Conservation (phyloP, 257 asterid genomes). For the Ophiorrhiza pumila region DNA sequence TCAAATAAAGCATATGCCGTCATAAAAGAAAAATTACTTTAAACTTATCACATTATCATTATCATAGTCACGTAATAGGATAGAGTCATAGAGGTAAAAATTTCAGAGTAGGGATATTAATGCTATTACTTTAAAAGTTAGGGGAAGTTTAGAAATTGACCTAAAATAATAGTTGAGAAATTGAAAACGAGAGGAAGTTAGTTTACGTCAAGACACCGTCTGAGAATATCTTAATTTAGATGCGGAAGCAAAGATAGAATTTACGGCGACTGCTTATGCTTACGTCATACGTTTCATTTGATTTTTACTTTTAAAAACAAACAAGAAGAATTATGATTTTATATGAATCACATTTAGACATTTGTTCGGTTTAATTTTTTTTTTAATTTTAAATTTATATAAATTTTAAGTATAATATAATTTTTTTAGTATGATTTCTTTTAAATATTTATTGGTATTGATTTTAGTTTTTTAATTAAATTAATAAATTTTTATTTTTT, state of each 20-base stretch:
- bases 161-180: constrained; percentile 2
- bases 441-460: no score
- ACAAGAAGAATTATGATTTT: no score
- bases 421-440: no score
- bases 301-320: no score
- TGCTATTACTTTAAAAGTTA: not conserved
- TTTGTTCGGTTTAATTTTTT: no score
- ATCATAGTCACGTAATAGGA: not conserved
- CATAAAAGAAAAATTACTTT: not conserved
- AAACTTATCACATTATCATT: no score
- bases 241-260: constrained; percentile 31
- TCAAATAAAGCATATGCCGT: not conserved
- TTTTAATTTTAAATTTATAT: no score
- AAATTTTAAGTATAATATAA: no score
- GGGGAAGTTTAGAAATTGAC: constrained; percentile 5
- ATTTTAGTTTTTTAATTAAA: no score
- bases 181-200: constrained; percentile 7
- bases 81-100: no score
- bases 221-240: constrained; percentile 34
- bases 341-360: no score
- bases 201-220: constrained; percentile 33
- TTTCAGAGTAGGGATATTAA: not conserved
- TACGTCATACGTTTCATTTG: not conserved
- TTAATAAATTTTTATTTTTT: no score
- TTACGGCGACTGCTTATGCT: constrained; percentile 11